These are phyloP conservation scores for Lycium barbarum DNA, from an alignment of 257 asterid genomes.

Conservation along the genomic window DNA sequence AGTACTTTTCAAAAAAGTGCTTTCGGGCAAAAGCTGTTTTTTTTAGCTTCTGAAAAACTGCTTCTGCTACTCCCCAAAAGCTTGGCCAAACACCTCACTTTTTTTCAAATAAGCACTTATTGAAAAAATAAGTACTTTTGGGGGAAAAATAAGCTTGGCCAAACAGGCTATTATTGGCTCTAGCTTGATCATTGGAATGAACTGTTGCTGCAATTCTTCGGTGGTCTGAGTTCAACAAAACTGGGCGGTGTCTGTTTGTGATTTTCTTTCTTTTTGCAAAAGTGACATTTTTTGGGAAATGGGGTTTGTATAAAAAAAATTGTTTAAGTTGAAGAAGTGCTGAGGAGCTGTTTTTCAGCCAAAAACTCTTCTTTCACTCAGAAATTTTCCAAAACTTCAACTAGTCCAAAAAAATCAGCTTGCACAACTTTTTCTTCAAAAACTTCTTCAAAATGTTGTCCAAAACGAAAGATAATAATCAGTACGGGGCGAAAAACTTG, in stretches of 20 bases:
- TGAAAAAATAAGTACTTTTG: too few relatives aligned
- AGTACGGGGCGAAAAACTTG: not conserved
- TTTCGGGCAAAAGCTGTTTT: too few relatives aligned
- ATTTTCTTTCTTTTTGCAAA: not conserved
- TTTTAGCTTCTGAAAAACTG: too few relatives aligned
- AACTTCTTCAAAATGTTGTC: constrained; percentile 4
- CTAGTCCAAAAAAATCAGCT: not conserved
- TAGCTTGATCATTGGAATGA: too few relatives aligned
- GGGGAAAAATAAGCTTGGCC: too few relatives aligned
- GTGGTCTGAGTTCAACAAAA: not conserved
- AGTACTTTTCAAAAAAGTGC: too few relatives aligned
- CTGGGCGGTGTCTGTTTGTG: not conserved
- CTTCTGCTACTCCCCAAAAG: too few relatives aligned
- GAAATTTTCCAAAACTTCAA: not conserved
- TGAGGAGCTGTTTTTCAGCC: not conserved
- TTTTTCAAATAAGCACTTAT: too few relatives aligned
- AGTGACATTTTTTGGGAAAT: not conserved
- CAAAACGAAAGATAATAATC: not conserved
- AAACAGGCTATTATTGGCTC: too few relatives aligned
- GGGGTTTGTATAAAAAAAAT: not conserved
- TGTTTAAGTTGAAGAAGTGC: not conserved
- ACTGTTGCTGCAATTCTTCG: constrained; percentile 7
- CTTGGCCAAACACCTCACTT: too few relatives aligned
- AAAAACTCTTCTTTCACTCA: not conserved
- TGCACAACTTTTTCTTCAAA: not conserved